Evolutionary conservation across 805 yeast genomes (phyloP).

Genomic region (Komagataella ulmi): DNA sequence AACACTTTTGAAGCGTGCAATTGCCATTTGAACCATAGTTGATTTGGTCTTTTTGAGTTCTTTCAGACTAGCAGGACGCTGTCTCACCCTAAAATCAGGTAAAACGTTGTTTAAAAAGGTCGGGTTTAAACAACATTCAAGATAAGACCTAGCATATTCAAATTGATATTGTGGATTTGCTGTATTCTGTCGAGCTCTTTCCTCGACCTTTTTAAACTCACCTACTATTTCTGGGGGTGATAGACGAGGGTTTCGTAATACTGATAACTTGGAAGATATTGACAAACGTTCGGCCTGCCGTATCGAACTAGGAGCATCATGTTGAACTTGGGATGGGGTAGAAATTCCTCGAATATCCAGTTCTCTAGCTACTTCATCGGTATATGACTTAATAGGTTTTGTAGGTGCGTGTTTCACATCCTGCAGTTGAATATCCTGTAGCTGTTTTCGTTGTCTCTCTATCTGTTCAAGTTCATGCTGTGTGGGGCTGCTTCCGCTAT

Average conservation of each 20-base stretch:
- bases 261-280: background rate
- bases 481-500: background rate
- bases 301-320: background rate
- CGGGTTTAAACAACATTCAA: background rate
- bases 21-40: conserved; percentile 41
- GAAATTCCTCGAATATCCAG: background rate
- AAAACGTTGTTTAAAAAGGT: background rate
- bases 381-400: background rate
- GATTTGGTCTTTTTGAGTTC: conserved; percentile 38
- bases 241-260: background rate
- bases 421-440: background rate
- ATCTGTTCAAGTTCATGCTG: background rate
- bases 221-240: conserved; percentile 5
- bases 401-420: background rate
- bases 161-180: conserved; percentile 27
- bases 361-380: background rate
- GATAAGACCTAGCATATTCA: conserved; percentile 39
- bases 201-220: conserved; percentile 17
- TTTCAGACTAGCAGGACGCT: conserved; percentile 23
- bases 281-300: background rate
- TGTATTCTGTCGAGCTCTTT: conserved; percentile 10
- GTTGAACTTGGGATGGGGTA: background rate
- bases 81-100: conserved; percentile 8
- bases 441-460: background rate
- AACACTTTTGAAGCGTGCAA: conserved; percentile 45